Conservation (phyloP, 805 yeast genomes). For the Candida coleopterorum region DNA sequence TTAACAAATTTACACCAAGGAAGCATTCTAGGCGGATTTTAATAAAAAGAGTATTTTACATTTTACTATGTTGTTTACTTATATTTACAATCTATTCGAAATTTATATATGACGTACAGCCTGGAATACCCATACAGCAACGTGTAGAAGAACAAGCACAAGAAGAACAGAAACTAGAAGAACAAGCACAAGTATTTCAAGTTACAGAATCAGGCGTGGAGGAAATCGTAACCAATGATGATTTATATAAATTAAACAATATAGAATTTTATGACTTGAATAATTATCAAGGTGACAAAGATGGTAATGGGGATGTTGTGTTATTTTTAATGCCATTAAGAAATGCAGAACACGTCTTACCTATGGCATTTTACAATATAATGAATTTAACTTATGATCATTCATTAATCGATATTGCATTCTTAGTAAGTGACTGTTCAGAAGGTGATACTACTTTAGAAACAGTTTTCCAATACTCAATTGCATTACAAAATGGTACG, state of each 20-base stretch:
- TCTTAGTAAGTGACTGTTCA: constrained; percentile 76
- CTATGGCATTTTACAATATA: constrained; percentile 78
- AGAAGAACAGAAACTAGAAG: constrained; percentile 6
- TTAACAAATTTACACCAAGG: constrained; percentile 19
- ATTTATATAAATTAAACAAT: constrained; percentile 34
- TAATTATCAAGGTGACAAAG: constrained; percentile 48
- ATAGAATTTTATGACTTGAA: constrained; percentile 62
- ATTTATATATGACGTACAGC: neutral
- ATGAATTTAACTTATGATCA: constrained; percentile 87
- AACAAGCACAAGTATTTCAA: constrained; percentile 20
- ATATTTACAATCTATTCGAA: constrained; percentile 7
- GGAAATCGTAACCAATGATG: constrained; percentile 19
- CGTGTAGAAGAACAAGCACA: no score
- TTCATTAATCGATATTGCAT: constrained; percentile 71
- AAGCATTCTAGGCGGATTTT: constrained; percentile 7
- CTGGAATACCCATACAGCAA: neutral
- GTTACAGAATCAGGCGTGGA: constrained; percentile 16
- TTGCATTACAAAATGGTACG: constrained; percentile 68
- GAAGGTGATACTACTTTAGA: constrained; percentile 62
- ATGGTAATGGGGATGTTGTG: constrained; percentile 61
- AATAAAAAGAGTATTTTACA: constrained; percentile 8
- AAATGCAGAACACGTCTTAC: constrained; percentile 72
- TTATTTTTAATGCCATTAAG: constrained; percentile 71
- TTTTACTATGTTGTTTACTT: constrained; percentile 7
- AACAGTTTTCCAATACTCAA: constrained; percentile 58